These are phyloP conservation scores for Talaromyces sp. DNA, from an alignment of 2,329 filamentous ascomycete species.

Conservation along the genomic window DNA sequence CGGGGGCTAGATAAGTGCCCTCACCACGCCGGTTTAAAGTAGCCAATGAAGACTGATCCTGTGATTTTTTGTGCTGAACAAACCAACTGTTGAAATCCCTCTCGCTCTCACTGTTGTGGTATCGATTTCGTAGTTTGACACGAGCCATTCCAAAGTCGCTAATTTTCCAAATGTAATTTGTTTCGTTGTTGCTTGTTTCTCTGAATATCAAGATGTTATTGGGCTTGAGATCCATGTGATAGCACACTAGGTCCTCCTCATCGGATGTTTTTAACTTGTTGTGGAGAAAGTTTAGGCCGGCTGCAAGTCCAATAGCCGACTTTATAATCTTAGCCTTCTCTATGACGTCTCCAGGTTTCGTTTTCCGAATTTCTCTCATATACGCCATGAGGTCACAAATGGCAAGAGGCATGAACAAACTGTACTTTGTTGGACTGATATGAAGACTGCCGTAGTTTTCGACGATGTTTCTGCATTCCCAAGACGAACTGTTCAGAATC, in stretches of 20 bases:
- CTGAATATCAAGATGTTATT: constrained; percentile 30
- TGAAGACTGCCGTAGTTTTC: constrained; percentile 33
- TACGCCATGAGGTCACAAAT: constrained; percentile 35
- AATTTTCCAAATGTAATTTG: constrained; percentile 34
- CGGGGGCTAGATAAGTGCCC: constrained; percentile 37
- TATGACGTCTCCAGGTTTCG: constrained; percentile 13
- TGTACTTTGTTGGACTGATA: constrained; percentile 28
- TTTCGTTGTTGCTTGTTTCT: constrained; percentile 13
- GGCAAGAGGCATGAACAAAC: constrained; percentile 39
- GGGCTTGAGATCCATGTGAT: constrained; percentile 41
- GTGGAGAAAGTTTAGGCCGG: constrained; percentile 36
- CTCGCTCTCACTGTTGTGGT: constrained; percentile 20
- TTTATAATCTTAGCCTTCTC: constrained; percentile 24
- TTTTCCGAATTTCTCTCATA: constrained; percentile 23
- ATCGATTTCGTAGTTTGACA: constrained; percentile 25
- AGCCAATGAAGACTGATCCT: constrained; percentile 3
- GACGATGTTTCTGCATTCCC: constrained; percentile 31
- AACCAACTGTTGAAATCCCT: constrained; percentile 25
- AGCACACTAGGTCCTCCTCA: constrained; percentile 31
- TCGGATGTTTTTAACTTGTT: constrained; percentile 25
- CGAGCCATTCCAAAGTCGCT: constrained; percentile 41
- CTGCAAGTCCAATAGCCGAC: constrained; percentile 28
- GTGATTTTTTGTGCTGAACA: constrained; percentile 16
- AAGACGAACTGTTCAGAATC: constrained; percentile 27
- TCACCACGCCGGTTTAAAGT: constrained; percentile 27